Conservation (phyloP, 225 moss, liverwort and hornwort genomes). For the Marchantia polymorpha region DNA sequence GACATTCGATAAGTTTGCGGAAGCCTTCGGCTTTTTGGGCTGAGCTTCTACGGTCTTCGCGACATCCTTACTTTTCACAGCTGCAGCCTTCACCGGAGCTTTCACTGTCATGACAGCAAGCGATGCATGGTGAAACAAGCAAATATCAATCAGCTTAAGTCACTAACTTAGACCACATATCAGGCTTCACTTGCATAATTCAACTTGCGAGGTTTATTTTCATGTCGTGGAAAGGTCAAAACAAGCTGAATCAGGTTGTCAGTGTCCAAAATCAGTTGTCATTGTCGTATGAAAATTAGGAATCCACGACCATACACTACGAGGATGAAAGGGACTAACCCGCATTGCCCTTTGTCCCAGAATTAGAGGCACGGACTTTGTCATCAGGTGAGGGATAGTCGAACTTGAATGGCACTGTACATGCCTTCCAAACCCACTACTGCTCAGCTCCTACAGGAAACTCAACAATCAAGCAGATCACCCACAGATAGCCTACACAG, state of each 20-base stretch:
- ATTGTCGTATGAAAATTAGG: neutral
- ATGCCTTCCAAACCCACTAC: slow-evolving; percentile 31
- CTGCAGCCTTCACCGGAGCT: slow-evolving; percentile 17
- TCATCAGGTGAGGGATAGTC: slow-evolving; percentile 86
- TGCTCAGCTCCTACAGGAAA: slow-evolving; percentile 17
- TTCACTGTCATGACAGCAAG: slow-evolving; percentile 8
- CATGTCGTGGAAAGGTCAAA: neutral
- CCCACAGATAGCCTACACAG: slow-evolving; percentile 13
- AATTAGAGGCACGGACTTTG: slow-evolving; percentile 62
- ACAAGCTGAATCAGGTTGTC: neutral
- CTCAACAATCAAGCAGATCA: slow-evolving; percentile 25
- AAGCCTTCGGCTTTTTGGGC: slow-evolving; percentile 20
- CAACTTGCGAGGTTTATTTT: too few species aligned
- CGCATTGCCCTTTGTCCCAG: slow-evolving; percentile 46
- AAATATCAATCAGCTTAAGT: too few species aligned
- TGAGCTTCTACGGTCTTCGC: neutral
- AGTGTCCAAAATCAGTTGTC: neutral
- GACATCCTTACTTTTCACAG: slow-evolving; percentile 22
- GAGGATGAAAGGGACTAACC: slow-evolving; percentile 26
- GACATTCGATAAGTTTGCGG: slow-evolving; percentile 5
- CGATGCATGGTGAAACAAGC: slow-evolving; percentile 1
- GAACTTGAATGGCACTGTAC: slow-evolving; percentile 83
- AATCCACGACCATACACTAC: neutral
- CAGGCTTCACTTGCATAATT: too few species aligned
- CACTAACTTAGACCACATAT: too few species aligned